Evolutionary conservation across 2,329 filamentous ascomycete genomes (phyloP).

Genomic region (Orbilia javanica): DNA sequence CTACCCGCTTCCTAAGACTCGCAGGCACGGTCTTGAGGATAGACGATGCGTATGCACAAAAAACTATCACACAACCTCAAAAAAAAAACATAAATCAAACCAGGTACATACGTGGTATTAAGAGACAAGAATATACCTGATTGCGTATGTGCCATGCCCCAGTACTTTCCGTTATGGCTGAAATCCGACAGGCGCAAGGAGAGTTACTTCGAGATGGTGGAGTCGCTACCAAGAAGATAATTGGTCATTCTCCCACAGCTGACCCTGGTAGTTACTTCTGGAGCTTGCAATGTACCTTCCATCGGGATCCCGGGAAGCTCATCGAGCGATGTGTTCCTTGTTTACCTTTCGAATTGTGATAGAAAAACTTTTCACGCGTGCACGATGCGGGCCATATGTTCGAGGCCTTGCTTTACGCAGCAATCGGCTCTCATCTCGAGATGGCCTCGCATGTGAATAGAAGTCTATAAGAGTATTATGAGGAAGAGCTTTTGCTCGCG

Average conservation of each 20-base stretch:
- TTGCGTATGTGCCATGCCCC: slow-evolving; percentile 8
- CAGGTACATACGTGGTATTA: slow-evolving; percentile 29
- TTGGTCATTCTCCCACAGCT: neutral
- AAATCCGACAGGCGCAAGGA: slow-evolving; percentile 11
- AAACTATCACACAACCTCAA: slow-evolving; percentile 11
- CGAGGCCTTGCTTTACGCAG: slow-evolving; percentile 36
- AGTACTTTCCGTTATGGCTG: neutral
- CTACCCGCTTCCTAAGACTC: slow-evolving; percentile 10
- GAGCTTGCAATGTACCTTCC: neutral
- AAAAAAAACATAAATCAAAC: neutral
- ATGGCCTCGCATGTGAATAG: slow-evolving; percentile 7
- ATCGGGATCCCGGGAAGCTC: slow-evolving; percentile 10
- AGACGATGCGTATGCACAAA: slow-evolving; percentile 12
- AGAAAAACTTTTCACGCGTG: slow-evolving; percentile 4
- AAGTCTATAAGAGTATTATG: neutral
- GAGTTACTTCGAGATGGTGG: neutral
- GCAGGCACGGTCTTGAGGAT: slow-evolving; percentile 5
- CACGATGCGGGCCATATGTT: slow-evolving; percentile 2
- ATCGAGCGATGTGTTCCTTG: neutral
- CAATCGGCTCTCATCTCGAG: slow-evolving; percentile 25
- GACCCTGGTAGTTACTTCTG: neutral
- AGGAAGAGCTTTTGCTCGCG: neutral
- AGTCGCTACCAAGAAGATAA: neutral
- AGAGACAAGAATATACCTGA: slow-evolving; percentile 12
- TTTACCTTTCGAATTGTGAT: slow-evolving; percentile 1